Conservation (phyloP, 192 early-diverging fungal species). For the Coemansia sp. region DNA sequence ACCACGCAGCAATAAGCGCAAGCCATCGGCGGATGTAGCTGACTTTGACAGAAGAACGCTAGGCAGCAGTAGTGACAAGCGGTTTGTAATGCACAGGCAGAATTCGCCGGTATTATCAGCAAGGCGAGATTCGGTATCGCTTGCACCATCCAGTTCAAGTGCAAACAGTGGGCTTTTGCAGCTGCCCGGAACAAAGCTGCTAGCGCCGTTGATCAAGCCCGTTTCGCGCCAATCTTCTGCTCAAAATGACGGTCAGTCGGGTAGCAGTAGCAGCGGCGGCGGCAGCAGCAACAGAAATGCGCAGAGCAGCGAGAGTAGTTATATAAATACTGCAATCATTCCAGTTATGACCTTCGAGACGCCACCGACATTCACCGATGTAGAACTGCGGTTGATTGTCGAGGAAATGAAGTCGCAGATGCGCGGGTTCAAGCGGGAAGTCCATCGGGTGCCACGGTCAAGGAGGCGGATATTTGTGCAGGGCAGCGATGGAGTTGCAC, state of each 20-base stretch:
- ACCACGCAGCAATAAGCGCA: constrained; percentile 33
- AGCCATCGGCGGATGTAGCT: constrained; percentile 12
- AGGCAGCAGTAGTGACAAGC: constrained; percentile 13
- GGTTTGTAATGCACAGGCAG: constrained; percentile 11
- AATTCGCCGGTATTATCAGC: neutral
- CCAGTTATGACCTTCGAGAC: constrained; percentile 7
- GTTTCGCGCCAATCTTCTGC: constrained; percentile 5
- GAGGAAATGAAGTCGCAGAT: constrained; percentile 41
- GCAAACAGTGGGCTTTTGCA: constrained; percentile 7
- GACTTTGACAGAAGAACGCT: constrained; percentile 3
- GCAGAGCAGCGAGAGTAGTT: neutral
- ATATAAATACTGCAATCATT: constrained; percentile 14
- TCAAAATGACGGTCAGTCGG: neutral
- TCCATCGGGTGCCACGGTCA: constrained; percentile 46
- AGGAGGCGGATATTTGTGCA: constrained; percentile 45
- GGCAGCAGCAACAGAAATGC: too few species aligned
- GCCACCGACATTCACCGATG: constrained; percentile 23
- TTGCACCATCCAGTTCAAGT: neutral
- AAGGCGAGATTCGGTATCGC: neutral
- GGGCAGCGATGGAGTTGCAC: constrained; percentile 46
- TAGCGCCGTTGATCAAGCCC: constrained; percentile 26
- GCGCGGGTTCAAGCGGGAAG: constrained; percentile 38
- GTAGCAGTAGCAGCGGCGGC: neutral
- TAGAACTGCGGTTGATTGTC: constrained; percentile 28
- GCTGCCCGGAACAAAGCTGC: constrained; percentile 19